Conservation (phyloP, 2,329 filamentous ascomycete species). For the Magnaporthiopsis rhizophila region DNA sequence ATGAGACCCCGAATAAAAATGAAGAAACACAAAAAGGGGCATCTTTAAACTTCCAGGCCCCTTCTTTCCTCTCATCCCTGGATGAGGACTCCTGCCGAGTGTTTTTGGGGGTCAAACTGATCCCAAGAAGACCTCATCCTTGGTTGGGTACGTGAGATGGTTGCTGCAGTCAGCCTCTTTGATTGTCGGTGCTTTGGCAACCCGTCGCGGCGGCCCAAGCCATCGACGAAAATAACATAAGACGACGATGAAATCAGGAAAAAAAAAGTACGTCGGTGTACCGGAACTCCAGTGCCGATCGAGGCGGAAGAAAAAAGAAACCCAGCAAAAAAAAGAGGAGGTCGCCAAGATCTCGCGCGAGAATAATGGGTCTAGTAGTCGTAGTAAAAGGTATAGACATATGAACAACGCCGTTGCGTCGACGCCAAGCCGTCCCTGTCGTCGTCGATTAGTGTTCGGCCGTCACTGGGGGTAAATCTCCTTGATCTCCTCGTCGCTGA, state of each 20-base stretch:
- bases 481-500: conserved; percentile 70
- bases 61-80: background rate
- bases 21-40: background rate
- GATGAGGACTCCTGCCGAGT: background rate
- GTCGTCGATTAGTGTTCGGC: background rate
- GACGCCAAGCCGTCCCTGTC: background rate
- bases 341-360: background rate
- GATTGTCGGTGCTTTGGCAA: background rate
- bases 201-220: too few relatives aligned
- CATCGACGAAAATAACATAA: background rate
- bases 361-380: background rate
- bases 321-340: background rate
- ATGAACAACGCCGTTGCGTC: background rate
- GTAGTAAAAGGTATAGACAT: background rate
- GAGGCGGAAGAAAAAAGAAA: background rate
- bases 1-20: background rate
- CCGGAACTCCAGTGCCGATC: background rate
- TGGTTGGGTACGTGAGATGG: too few relatives aligned
- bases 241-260: background rate
- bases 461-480: conserved; percentile 55
- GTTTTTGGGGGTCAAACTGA: too few relatives aligned
- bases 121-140: too few relatives aligned
- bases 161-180: background rate
- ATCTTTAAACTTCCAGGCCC: background rate
- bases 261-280: background rate